A percentile compares a stretch with the other conserved stretches of the same genome.
These are phyloP conservation scores for Gossypium australe DNA, from an alignment of 345 rosid genomes.

Conservation along the genomic window DNA sequence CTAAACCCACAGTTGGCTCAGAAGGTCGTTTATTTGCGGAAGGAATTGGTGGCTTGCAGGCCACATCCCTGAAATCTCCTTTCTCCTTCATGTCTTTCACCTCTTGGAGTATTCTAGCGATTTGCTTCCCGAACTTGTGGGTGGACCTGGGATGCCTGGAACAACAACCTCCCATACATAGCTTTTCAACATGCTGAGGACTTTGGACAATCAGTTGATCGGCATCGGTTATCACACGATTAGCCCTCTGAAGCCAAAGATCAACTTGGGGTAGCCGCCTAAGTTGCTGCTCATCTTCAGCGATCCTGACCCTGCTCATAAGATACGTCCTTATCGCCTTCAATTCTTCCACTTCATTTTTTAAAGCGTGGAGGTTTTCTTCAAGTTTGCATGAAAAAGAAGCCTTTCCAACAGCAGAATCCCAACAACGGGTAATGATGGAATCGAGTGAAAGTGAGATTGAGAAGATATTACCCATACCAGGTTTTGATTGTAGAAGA, in stretches of 20 bases:
- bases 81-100: neutral
- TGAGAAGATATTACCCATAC: neutral
- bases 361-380: neutral
- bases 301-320: neutral
- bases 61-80: neutral
- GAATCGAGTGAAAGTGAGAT: neutral
- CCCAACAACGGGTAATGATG: neutral
- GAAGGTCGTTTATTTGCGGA: neutral
- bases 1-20: neutral
- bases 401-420: neutral
- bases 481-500: neutral
- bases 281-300: neutral
- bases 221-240: neutral
- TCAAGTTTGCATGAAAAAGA: neutral
- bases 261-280: neutral
- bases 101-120: neutral
- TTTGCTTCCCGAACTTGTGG: neutral
- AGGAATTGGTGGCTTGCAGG: neutral
- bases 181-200: neutral
- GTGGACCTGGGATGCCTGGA: neutral
- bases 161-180: neutral
- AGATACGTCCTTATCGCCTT: neutral
- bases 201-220: neutral
- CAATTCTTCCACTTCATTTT: neutral
- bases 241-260: conserved; percentile 7